Percentiles rank a stretch among this genome's conserved stretches.
These are phyloP conservation scores for Aureobasidium zeae DNA, from an alignment of 2,329 filamentous ascomycete species.

Conservation along the genomic window DNA sequence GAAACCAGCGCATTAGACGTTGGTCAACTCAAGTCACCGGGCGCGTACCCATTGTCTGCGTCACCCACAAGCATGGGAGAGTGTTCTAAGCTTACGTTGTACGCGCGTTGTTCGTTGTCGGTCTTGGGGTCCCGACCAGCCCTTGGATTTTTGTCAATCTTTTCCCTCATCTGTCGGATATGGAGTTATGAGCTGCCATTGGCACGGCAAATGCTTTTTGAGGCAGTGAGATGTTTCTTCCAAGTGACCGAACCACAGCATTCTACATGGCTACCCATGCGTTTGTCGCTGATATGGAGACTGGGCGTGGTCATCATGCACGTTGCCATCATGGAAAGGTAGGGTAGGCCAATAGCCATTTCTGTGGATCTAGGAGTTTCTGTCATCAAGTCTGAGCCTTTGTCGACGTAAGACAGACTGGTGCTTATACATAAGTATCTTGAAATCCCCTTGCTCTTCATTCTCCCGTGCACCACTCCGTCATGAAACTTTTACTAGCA, in stretches of 20 bases:
- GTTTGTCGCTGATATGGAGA: background rate
- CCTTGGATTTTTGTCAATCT: background rate
- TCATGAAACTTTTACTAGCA: conserved; percentile 2
- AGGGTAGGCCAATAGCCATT: background rate
- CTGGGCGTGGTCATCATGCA: conserved; percentile 8
- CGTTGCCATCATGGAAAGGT: background rate
- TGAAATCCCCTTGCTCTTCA: too few relatives aligned
- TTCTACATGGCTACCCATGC: background rate
- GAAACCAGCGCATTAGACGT: too few relatives aligned
- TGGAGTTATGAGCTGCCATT: background rate
- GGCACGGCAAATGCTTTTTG: background rate
- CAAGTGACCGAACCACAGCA: background rate
- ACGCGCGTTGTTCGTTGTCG: conserved; percentile 11
- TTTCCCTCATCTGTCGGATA: background rate
- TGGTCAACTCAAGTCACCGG: too few relatives aligned
- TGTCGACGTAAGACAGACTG: too few relatives aligned
- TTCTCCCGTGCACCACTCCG: too few relatives aligned
- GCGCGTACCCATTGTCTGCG: too few relatives aligned
- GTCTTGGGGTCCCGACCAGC: conserved; percentile 11
- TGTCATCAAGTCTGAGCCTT: background rate
- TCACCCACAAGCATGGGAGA: too few relatives aligned
- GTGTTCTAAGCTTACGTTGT: background rate
- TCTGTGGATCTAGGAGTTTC: background rate
- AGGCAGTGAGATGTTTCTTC: conserved; percentile 2
- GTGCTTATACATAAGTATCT: too few relatives aligned